Evolutionary conservation across 805 yeast genomes (phyloP).

Genomic region (Candida wancherniae): DNA sequence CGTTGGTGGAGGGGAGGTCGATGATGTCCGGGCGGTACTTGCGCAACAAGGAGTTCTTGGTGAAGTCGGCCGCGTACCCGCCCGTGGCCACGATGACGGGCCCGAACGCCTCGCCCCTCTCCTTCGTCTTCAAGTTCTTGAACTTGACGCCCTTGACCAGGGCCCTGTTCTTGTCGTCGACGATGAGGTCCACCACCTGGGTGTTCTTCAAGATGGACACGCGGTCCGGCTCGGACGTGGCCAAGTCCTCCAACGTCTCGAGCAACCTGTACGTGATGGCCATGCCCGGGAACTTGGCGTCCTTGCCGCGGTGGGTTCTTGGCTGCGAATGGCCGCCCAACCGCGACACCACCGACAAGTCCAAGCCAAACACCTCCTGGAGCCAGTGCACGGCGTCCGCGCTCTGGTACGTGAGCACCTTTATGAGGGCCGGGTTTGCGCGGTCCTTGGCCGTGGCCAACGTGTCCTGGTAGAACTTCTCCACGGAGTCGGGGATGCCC

Average conservation of each 20-base stretch:
- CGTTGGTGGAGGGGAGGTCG: conserved; percentile 56
- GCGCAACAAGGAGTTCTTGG: conserved; percentile 46
- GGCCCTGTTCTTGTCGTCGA: conserved; percentile 20
- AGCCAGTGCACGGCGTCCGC: conserved; percentile 71
- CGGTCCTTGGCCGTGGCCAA: conserved; percentile 57
- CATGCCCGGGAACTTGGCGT: conserved; percentile 60
- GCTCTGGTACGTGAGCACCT: conserved; percentile 56
- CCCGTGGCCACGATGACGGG: conserved; percentile 63
- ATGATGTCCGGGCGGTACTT: conserved; percentile 57
- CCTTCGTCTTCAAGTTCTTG: conserved; percentile 29
- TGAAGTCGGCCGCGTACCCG: conserved; percentile 63
- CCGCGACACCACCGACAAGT: conserved; percentile 63
- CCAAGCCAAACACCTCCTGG: conserved; percentile 55
- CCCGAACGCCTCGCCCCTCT: conserved; percentile 37
- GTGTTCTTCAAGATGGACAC: conserved; percentile 21
- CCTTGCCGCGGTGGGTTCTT: conserved; percentile 77
- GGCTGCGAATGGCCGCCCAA: conserved; percentile 80
- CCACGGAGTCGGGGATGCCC: conserved; percentile 51
- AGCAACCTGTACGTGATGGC: conserved; percentile 50
- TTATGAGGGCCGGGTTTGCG: conserved; percentile 56
- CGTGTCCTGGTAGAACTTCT: conserved; percentile 62
- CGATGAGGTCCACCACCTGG: conserved; percentile 38
- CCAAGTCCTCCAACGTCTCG: conserved; percentile 17
- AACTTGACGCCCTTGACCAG: conserved; percentile 18
- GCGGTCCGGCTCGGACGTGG: conserved; percentile 35